Percentiles rank a stretch among this genome's conserved stretches.
Conservation (phyloP, 495 filamentous ascomycete genomes). For the Neurospora africana region DNA sequence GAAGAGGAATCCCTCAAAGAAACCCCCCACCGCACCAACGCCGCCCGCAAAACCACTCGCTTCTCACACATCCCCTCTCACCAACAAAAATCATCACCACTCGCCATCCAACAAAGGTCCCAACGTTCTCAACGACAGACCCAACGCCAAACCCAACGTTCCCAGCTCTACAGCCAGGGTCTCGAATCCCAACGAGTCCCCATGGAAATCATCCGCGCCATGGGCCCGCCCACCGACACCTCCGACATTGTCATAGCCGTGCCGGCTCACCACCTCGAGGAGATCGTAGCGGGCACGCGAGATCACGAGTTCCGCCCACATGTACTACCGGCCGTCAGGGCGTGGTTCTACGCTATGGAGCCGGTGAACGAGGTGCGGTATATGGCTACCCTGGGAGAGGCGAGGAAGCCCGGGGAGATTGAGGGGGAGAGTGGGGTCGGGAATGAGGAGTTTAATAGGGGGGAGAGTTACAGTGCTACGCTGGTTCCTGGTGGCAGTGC, state of each 20-base stretch:
- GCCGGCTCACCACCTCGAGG: constrained; percentile 25
- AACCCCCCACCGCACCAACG: not conserved
- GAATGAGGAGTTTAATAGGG: constrained; percentile 40
- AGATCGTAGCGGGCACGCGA: constrained; percentile 29
- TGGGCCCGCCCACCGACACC: constrained; percentile 34
- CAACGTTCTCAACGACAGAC: constrained; percentile 4
- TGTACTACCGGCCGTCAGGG: constrained; percentile 26
- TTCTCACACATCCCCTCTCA: constrained; percentile 13
- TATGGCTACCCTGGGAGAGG: constrained; percentile 35
- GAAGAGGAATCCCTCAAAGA: constrained; percentile 8
- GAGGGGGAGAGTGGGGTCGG: constrained; percentile 26
- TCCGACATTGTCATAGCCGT: constrained; percentile 40
- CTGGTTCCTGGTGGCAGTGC: too few relatives aligned
- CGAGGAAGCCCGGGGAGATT: constrained; percentile 32
- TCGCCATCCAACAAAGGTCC: too few relatives aligned
- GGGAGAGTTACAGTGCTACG: not conserved
- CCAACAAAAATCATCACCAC: constrained; percentile 1
- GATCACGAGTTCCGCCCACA: constrained; percentile 39
- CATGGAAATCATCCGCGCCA: constrained; percentile 28
- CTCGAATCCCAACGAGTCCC: constrained; percentile 41
- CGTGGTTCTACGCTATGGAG: constrained; percentile 39
- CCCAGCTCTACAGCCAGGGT: constrained; percentile 29
- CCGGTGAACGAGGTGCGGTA: constrained; percentile 34
- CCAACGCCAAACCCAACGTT: constrained; percentile 7
- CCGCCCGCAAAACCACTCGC: constrained; percentile 6